Conservation (phyloP, 441 rosid species). For the Oxalis stricta region DNA sequence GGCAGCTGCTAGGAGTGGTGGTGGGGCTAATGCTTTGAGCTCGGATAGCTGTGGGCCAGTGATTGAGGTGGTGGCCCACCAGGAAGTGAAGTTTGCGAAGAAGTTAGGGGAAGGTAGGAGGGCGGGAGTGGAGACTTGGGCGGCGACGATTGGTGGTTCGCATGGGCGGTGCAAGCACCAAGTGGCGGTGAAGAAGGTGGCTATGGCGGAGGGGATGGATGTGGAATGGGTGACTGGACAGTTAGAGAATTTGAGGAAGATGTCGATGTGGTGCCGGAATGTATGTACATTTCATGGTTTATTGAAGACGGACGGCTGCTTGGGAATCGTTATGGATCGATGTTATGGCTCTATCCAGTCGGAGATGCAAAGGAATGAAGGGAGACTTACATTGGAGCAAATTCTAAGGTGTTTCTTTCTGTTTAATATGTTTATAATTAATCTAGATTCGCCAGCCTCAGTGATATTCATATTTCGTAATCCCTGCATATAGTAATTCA, state of each 20-base stretch:
- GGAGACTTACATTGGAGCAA: constrained; percentile 90
- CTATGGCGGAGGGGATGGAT: constrained; percentile 61
- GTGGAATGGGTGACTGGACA: constrained; percentile 72
- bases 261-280: constrained; percentile 92
- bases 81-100: constrained; percentile 31
- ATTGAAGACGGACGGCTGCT: constrained; percentile 46
- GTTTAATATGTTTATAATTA: background rate
- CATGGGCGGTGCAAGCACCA: constrained; percentile 50
- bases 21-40: constrained; percentile 43
- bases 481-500: too few relatives aligned
- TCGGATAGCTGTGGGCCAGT: constrained; percentile 40
- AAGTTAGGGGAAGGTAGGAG: constrained; percentile 42
- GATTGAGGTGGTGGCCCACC: constrained; percentile 46
- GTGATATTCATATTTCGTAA: too few relatives aligned
- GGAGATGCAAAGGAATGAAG: constrained; percentile 86
- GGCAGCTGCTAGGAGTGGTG: constrained; percentile 24
- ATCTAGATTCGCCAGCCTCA: background rate
- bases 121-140: constrained; percentile 75
- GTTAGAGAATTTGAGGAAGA: constrained; percentile 59
- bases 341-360: constrained; percentile 81
- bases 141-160: constrained; percentile 31
- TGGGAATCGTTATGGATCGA: constrained; percentile 72
- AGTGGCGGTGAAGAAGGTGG: constrained; percentile 66
- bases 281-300: constrained; percentile 90
- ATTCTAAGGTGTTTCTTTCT: constrained; percentile 50